These are phyloP conservation scores for Emericellopsis cladophorae DNA, from an alignment of 2,329 filamentous ascomycete genomes.

Conservation along the genomic window DNA sequence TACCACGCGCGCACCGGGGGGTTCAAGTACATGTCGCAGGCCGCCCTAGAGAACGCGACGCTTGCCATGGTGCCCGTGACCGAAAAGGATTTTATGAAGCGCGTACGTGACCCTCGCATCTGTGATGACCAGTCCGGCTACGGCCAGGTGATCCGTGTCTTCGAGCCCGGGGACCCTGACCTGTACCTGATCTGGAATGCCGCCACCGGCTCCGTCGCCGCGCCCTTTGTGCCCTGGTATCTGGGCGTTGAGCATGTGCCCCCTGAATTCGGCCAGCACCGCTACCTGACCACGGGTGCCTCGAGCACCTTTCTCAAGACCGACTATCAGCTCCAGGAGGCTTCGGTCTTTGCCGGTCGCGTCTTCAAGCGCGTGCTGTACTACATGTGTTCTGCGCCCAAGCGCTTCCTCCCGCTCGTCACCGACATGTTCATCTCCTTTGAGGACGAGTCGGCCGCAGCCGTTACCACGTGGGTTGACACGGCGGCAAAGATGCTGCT, in stretches of 20 bases:
- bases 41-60: constrained; percentile 10
- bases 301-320: constrained; percentile 12
- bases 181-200: constrained; percentile 12
- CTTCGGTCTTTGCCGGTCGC: constrained; percentile 11
- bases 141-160: constrained; percentile 12
- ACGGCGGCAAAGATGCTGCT: constrained; percentile 8
- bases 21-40: constrained; percentile 17
- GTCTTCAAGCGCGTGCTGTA: constrained; percentile 15
- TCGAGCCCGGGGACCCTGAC: constrained; percentile 7
- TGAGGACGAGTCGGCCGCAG: constrained; percentile 8
- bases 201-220: constrained; percentile 11
- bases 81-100: constrained; percentile 30
- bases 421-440: constrained; percentile 11
- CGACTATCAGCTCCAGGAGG: constrained; percentile 13
- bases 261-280: constrained; percentile 13
- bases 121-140: constrained; percentile 14
- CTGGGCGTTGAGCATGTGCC: constrained; percentile 11
- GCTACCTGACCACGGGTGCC: constrained; percentile 13
- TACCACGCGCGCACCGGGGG: constrained; percentile 11
- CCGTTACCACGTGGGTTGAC: constrained; percentile 8
- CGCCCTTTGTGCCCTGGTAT: constrained; percentile 14
- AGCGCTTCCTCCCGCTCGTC: constrained; percentile 10
- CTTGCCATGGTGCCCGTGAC: constrained; percentile 32
- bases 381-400: constrained; percentile 13
- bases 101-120: constrained; percentile 13